Evolutionary conservation across 257 asterid species (phyloP).

Genomic region (Ajuga chamaepitys): DNA sequence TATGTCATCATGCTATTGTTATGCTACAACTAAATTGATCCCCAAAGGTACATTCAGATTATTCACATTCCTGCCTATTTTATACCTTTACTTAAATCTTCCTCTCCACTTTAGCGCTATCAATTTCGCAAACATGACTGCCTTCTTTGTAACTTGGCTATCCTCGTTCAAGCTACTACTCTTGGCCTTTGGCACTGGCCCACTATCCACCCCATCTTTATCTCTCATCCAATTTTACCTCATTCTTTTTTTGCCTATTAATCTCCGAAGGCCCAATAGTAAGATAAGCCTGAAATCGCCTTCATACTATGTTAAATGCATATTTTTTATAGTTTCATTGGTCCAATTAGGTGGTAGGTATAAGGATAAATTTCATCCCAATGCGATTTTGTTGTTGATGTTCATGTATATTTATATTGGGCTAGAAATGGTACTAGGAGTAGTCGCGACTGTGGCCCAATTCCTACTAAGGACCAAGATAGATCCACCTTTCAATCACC

Average conservation of each 20-base stretch:
- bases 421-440: conserved; percentile 25
- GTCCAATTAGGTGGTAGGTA: neutral
- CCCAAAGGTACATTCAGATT: conserved; percentile 34
- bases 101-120: conserved; percentile 28
- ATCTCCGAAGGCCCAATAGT: neutral
- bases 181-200: conserved; percentile 37
- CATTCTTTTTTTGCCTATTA: conserved; percentile 25
- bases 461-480: neutral
- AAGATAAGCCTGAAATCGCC: no score
- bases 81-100: conserved; percentile 17
- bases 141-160: conserved; percentile 37
- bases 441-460: conserved; percentile 6
- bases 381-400: conserved; percentile 2
- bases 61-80: conserved; percentile 26
- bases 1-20: conserved; percentile 34
- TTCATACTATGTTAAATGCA: conserved; percentile 6
- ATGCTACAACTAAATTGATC: conserved; percentile 22
- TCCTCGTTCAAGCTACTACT: conserved; percentile 39
- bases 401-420: conserved; percentile 17
- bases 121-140: conserved; percentile 18
- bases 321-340: conserved; percentile 7
- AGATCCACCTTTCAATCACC: conserved; percentile 30
- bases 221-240: conserved; percentile 20
- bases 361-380: conserved; percentile 11
- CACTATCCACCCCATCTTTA: conserved; percentile 35